Evolutionary conservation across 192 early-diverging fungal genomes (phyloP), one percentile per base, ranked within the genome.

Genomic region (Coemansia sp.): DNA sequence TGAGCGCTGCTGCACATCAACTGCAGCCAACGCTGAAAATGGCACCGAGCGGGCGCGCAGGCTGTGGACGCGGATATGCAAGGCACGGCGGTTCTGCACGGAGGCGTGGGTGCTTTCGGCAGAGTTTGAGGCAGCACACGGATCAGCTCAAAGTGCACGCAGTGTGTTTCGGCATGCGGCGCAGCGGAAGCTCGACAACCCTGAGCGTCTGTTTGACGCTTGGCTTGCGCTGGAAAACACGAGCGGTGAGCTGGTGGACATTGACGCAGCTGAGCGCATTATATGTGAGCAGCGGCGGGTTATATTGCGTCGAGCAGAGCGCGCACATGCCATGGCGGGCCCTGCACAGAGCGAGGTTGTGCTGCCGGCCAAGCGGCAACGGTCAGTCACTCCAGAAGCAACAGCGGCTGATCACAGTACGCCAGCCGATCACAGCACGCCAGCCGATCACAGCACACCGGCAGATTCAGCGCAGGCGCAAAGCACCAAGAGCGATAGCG

Each of bases 51-150:
- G 9, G 3, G 64, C 70, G 6, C 62, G 76, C 9, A 63, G 51
- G 22, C 64, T 79, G 59, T 79, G 76, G 76, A 66, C 47, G 17
- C 62, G 60, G 4, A 45, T 72, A 22, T 79, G 76, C 76, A 72
- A 66, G 41, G 62, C 66, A 14, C 76, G 76, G 4, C 55, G 49
- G 14, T 17, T 38, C 15, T 73, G 76, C 50, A 54, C 76, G 2
- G 67, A 79, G 19, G 76, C 76, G 6, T 79, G 76, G 76, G 27
- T 79, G 15, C 52, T 69, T n/a, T 72, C 64, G 12, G 76, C 70
- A 12, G 70, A 69, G 11, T 79, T 79, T 61, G 76, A 79, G 23
- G 41, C 37, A 17, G 47, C 8, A 0, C 59, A 73, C 12, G 76
- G 67, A 3, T 56, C 76, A 0, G 56, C 22, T 11, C 38, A 60